Evolutionary conservation across 2,329 filamentous ascomycete genomes (phyloP).

Genomic region (Botrytis elliptica): DNA sequence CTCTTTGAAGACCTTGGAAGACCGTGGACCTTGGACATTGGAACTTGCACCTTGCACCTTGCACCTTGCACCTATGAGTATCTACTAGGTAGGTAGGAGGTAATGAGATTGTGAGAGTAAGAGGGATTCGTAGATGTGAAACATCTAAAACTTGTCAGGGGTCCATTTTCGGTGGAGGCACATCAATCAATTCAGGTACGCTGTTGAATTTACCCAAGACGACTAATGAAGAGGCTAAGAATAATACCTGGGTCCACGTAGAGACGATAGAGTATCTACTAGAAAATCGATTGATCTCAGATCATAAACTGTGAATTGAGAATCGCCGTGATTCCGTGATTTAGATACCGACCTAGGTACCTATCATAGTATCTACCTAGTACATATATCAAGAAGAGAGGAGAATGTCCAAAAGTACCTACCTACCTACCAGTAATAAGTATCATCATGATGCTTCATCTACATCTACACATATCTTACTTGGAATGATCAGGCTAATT

Average conservation of each 20-base stretch:
- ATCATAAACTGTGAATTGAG: neutral
- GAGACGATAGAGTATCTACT: neutral
- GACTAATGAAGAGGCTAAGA: neutral
- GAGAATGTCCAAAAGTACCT: neutral
- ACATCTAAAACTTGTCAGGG: constrained; percentile 9
- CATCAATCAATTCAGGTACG: constrained; percentile 2
- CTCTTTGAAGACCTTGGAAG: neutral
- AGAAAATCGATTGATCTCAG: neutral
- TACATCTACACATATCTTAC: no score
- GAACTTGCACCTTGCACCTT: no score
- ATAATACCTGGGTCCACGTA: no score
- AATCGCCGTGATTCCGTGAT: no score
- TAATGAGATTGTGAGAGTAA: neutral
- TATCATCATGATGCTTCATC: no score
- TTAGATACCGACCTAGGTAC: no score
- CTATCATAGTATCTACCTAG: no score
- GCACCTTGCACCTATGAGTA: neutral
- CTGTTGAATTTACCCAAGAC: neutral
- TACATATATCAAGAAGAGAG: no score
- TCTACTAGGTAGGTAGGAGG: neutral
- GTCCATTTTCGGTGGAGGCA: neutral
- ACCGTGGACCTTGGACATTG: neutral
- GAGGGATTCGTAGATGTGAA: constrained; percentile 7
- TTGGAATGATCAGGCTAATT: neutral
- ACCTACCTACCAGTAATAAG: no score